Percentiles rank a stretch among this genome's conserved stretches.
Conservation (phyloP, 1,284 basidiomycete genomes). For the Rhodotorula glutinis region DNA sequence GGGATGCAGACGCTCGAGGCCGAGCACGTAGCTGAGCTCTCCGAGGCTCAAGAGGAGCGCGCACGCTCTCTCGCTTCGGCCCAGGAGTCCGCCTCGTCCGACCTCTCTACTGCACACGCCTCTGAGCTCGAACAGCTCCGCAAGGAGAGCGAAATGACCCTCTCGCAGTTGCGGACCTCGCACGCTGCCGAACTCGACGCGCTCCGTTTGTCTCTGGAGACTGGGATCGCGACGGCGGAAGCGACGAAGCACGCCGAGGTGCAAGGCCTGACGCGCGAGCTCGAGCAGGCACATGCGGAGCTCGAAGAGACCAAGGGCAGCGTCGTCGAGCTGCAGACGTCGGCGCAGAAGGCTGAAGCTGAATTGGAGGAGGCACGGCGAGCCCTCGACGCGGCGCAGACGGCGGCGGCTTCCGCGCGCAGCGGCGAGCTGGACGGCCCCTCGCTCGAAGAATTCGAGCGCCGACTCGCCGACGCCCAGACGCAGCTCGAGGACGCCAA, state of each 20-base stretch:
- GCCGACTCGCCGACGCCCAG: background rate
- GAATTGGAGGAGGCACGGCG: background rate
- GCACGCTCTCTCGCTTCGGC: slow-evolving; percentile 1
- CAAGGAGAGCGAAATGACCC: slow-evolving; percentile 60
- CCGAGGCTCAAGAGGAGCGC: background rate
- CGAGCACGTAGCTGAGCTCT: slow-evolving; percentile 61
- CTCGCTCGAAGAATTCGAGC: background rate
- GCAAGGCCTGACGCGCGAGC: slow-evolving; percentile 54
- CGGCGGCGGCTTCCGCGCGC: slow-evolving; percentile 19
- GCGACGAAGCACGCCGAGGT: background rate
- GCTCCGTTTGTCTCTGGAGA: slow-evolving; percentile 1
- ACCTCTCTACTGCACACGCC: slow-evolving; percentile 64
- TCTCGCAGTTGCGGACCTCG: slow-evolving; percentile 63
- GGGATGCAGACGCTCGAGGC: slow-evolving; percentile 56
- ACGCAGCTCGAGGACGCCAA: slow-evolving; percentile 22
- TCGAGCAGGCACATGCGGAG: slow-evolving; percentile 67
- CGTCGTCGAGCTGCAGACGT: slow-evolving; percentile 39
- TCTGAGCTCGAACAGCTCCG: slow-evolving; percentile 68
- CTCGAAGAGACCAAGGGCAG: slow-evolving; percentile 66
- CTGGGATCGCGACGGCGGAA: background rate
- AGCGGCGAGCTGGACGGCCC: background rate
- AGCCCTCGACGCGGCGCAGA: slow-evolving; percentile 13
- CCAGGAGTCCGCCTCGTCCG: slow-evolving; percentile 56
- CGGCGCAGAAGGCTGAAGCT: background rate
- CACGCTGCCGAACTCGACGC: slow-evolving; percentile 60